These are phyloP conservation scores for Penicillium crustosum DNA, from an alignment of 2,329 filamentous ascomycete genomes.

Conservation along the genomic window DNA sequence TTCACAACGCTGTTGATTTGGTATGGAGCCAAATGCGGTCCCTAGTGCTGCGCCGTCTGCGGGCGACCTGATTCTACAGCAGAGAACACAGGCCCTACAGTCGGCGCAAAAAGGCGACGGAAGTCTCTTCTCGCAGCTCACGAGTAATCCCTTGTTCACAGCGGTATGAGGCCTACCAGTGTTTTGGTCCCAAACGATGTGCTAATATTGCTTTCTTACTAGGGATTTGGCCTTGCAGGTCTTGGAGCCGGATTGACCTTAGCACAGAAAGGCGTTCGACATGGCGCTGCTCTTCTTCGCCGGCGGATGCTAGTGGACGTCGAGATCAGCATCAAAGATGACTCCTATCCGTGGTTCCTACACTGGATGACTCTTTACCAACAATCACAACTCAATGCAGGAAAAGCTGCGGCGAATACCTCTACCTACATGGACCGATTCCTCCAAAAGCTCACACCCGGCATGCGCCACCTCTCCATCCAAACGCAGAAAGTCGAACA, in stretches of 20 bases:
- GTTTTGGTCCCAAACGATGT: background rate
- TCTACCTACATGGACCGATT: conserved; percentile 52
- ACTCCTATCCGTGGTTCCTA: conserved; percentile 90
- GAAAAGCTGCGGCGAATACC: conserved; percentile 49
- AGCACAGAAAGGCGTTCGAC: conserved; percentile 72
- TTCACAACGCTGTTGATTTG: conserved; percentile 12
- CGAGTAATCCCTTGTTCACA: conserved; percentile 52
- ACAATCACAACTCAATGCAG: conserved; percentile 56
- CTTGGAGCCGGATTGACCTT: conserved; percentile 80
- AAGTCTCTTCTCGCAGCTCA: conserved; percentile 46
- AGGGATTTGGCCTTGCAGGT: conserved; percentile 86
- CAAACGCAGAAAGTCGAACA: conserved; percentile 62
- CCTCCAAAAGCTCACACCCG: conserved; percentile 58
- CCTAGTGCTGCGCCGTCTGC: conserved; percentile 31
- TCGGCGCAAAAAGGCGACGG: conserved; percentile 35
- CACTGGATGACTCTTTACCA: conserved; percentile 90
- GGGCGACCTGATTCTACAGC: conserved; percentile 39
- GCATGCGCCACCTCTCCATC: conserved; percentile 64
- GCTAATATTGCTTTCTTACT: conserved; percentile 12
- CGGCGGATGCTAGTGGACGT: conserved; percentile 89
- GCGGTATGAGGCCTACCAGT: conserved; percentile 38
- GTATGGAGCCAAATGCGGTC: conserved; percentile 41
- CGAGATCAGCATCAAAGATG: conserved; percentile 91
- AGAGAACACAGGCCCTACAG: conserved; percentile 35
- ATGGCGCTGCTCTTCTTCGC: conserved; percentile 71